phyloP scores from a whole-genome alignment of 495 filamentous ascomycete species.

The Daldinia grandis region DNA sequence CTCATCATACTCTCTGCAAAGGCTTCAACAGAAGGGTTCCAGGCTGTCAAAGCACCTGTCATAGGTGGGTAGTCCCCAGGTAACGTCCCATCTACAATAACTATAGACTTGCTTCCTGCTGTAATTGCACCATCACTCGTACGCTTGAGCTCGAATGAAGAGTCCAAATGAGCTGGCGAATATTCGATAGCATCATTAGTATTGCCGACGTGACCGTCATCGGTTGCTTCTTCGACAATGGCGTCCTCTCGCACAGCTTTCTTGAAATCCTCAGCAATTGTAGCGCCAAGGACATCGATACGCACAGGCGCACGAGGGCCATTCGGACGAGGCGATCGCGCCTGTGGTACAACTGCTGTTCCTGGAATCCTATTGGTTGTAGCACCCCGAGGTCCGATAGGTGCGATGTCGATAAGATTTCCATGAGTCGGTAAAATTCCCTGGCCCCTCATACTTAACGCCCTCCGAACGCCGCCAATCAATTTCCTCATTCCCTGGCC shows the following conservation, averaged over 20 bases:
- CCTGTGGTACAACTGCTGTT: constrained; percentile 64
- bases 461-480: constrained; percentile 86
- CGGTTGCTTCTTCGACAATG: constrained; percentile 49
- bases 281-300: constrained; percentile 83
- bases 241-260: constrained; percentile 68
- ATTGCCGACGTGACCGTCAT: constrained; percentile 10
- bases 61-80: constrained; percentile 53
- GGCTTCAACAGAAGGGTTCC: constrained; percentile 58
- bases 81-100: constrained; percentile 81
- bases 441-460: constrained; percentile 73
- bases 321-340: constrained; percentile 53
- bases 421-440: constrained; percentile 57
- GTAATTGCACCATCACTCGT: constrained; percentile 67
- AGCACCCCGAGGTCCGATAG: constrained; percentile 59
- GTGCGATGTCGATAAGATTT: constrained; percentile 59
- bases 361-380: constrained; percentile 62
- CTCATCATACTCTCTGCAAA: constrained; percentile 59
- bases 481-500: constrained; percentile 80
- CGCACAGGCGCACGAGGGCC: constrained; percentile 55
- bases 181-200: constrained; percentile 46
- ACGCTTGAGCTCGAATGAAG: constrained; percentile 47
- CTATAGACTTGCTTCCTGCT: constrained; percentile 81
- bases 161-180: constrained; percentile 51
- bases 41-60: constrained; percentile 54
- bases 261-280: constrained; percentile 76